Evolutionary conservation across 2,329 filamentous ascomycete genomes (phyloP).

Genomic region (Aspergillus floridensis): DNA sequence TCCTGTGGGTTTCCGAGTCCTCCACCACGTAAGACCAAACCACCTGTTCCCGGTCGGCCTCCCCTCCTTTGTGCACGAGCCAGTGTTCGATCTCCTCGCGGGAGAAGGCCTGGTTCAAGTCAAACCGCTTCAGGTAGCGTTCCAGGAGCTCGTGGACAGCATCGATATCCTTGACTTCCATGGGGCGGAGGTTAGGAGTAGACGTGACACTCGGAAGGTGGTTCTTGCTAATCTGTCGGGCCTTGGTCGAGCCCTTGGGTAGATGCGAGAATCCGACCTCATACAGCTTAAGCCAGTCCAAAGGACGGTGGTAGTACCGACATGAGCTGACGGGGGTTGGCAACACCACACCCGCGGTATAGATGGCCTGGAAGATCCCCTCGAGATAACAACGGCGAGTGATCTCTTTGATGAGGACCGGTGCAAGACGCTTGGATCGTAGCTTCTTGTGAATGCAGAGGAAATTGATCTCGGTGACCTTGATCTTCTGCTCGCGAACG

Average conservation of each 20-base stretch:
- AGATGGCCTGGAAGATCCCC: slow-evolving; percentile 90
- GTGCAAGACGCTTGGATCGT: slow-evolving; percentile 84
- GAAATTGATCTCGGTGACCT: slow-evolving; percentile 94
- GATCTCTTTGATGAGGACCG: slow-evolving; percentile 95
- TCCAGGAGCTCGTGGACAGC: slow-evolving; percentile 71
- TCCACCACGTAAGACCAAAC: slow-evolving; percentile 94
- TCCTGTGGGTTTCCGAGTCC: slow-evolving; percentile 66
- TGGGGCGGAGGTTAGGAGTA: slow-evolving; percentile 72
- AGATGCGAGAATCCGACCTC: slow-evolving; percentile 92
- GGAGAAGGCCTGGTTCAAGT: slow-evolving; percentile 78
- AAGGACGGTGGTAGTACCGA: slow-evolving; percentile 88
- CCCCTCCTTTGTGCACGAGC: slow-evolving; percentile 67
- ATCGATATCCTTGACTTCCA: slow-evolving; percentile 75
- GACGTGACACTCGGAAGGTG: slow-evolving; percentile 71
- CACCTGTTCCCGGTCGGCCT: slow-evolving; percentile 68
- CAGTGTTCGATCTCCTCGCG: slow-evolving; percentile 83
- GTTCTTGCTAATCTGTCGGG: slow-evolving; percentile 83
- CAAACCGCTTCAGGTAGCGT: slow-evolving; percentile 74
- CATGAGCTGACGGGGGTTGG: slow-evolving; percentile 91
- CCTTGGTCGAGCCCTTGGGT: slow-evolving; percentile 76
- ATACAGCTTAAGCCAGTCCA: slow-evolving; percentile 95
- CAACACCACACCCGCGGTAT: slow-evolving; percentile 87
- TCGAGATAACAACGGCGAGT: slow-evolving; percentile 85
- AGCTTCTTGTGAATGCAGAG: slow-evolving; percentile 98
- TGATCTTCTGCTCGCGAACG: slow-evolving; percentile 71